Percentiles rank a stretch among this genome's conserved stretches.
Evolutionary conservation across 2,329 filamentous ascomycete genomes (phyloP).

Genomic region (Alternaria ventricosa): DNA sequence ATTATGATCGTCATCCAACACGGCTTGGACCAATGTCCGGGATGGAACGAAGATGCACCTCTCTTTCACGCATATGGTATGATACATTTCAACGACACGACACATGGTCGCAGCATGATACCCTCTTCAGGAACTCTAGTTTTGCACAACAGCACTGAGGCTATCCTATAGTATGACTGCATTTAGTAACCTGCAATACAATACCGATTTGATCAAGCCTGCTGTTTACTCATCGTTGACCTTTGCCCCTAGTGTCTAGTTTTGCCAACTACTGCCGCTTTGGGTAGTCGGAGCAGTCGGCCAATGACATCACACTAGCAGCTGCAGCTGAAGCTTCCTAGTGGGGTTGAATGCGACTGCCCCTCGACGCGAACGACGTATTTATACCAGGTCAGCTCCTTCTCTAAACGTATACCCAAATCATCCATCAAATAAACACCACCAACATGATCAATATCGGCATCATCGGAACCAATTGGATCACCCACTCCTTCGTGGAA

Average conservation of each 20-base stretch:
- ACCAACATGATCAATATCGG: constrained; percentile 51
- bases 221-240: not conserved
- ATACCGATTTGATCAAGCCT: not conserved
- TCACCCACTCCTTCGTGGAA: constrained; percentile 57
- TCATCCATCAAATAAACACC: not conserved
- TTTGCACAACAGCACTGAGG: constrained; percentile 15
- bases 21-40: constrained; percentile 6
- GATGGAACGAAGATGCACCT: constrained; percentile 3
- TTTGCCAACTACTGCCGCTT: constrained; percentile 12
- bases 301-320: constrained; percentile 24
- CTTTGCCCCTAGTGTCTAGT: not conserved
- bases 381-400: not conserved
- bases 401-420: not conserved
- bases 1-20: constrained; percentile 9
- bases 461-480: constrained; percentile 58
- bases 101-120: constrained; percentile 43
- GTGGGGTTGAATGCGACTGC: constrained; percentile 22
- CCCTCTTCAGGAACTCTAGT: constrained; percentile 40
- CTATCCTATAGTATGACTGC: constrained; percentile 3
- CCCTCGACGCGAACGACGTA: constrained; percentile 1
- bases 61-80: constrained; percentile 29
- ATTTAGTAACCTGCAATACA: constrained; percentile 10
- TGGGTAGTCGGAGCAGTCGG: constrained; percentile 19
- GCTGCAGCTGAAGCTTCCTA: constrained; percentile 4
- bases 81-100: constrained; percentile 37